These are phyloP conservation scores for Ophiostoma sp. DNA, from an alignment of 2,329 filamentous ascomycete species.

Conservation along the genomic window DNA sequence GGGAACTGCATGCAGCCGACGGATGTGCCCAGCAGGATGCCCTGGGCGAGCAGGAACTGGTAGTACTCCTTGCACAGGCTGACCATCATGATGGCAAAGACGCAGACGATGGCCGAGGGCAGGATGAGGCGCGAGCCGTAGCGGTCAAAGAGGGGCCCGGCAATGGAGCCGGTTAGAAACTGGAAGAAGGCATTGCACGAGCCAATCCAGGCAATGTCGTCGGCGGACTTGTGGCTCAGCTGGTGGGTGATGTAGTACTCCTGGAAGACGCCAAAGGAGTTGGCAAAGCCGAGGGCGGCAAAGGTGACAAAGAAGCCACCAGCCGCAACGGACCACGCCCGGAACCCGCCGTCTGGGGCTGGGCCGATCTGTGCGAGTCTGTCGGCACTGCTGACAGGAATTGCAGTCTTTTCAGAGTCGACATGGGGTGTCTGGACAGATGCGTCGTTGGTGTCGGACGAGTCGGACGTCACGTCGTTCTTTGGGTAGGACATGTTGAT, in stretches of 20 bases:
- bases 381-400: neutral
- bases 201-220: constrained; percentile 41
- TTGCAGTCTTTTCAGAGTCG: neutral
- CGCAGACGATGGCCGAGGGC: constrained; percentile 48
- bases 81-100: constrained; percentile 40
- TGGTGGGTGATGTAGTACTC: constrained; percentile 35
- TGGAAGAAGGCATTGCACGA: constrained; percentile 32
- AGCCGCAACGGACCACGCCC: constrained; percentile 23
- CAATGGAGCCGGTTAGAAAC: constrained; percentile 31
- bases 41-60: constrained; percentile 41
- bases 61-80: constrained; percentile 38
- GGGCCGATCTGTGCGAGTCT: neutral
- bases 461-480: neutral
- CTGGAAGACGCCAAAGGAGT: constrained; percentile 29
- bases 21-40: constrained; percentile 35
- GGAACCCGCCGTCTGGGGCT: neutral
- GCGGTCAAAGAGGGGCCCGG: constrained; percentile 37
- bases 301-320: constrained; percentile 32
- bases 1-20: constrained; percentile 37
- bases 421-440: neutral
- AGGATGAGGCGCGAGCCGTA: constrained; percentile 43
- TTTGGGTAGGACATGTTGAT: neutral
- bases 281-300: constrained; percentile 28
- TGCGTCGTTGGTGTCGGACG: neutral
- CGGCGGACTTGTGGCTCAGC: constrained; percentile 31